Percentiles rank a stretch among this genome's conserved stretches.
Evolutionary conservation across 257 asterid species (phyloP).

Genomic region (Lycium barbarum): DNA sequence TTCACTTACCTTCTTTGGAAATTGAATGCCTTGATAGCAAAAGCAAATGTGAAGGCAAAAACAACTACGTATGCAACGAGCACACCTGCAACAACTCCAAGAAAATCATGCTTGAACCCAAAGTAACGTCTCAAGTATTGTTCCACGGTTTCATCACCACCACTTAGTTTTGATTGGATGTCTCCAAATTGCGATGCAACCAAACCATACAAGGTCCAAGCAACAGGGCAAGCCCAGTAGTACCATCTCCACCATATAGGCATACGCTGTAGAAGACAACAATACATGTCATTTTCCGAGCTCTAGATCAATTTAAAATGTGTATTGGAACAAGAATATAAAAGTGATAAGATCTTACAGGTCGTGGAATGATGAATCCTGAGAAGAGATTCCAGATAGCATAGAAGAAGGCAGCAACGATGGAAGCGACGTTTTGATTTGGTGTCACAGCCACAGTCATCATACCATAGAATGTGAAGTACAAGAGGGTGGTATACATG

Average conservation of each 20-base stretch:
- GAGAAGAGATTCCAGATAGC: slow-evolving; percentile 31
- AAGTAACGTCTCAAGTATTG: slow-evolving; percentile 53
- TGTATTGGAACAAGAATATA: background rate
- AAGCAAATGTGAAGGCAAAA: slow-evolving; percentile 56
- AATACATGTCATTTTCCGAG: background rate
- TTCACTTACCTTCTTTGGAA: slow-evolving; percentile 57
- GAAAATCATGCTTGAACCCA: slow-evolving; percentile 61
- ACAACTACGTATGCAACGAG: slow-evolving; percentile 42
- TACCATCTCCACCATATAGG: slow-evolving; percentile 77
- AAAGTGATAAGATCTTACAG: slow-evolving; percentile 28
- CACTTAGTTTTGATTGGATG: slow-evolving; percentile 16
- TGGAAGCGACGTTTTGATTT: slow-evolving; percentile 27
- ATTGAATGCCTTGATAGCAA: slow-evolving; percentile 56
- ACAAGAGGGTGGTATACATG: slow-evolving; percentile 25
- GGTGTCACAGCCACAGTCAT: slow-evolving; percentile 33
- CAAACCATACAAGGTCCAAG: slow-evolving; percentile 62
- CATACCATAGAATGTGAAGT: slow-evolving; percentile 34
- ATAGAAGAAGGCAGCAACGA: slow-evolving; percentile 30
- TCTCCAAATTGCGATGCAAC: slow-evolving; percentile 57
- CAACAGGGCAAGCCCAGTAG: slow-evolving; percentile 51
- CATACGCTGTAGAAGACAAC: slow-evolving; percentile 39
- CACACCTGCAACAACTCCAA: slow-evolving; percentile 53
- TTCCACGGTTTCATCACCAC: slow-evolving; percentile 39
- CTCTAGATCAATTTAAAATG: background rate
- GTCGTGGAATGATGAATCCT: slow-evolving; percentile 31